Evolutionary conservation across 495 filamentous ascomycete genomes (phyloP), one percentile per base, ranked within the genome.

Genomic region (Neurospora tetraspora): DNA sequence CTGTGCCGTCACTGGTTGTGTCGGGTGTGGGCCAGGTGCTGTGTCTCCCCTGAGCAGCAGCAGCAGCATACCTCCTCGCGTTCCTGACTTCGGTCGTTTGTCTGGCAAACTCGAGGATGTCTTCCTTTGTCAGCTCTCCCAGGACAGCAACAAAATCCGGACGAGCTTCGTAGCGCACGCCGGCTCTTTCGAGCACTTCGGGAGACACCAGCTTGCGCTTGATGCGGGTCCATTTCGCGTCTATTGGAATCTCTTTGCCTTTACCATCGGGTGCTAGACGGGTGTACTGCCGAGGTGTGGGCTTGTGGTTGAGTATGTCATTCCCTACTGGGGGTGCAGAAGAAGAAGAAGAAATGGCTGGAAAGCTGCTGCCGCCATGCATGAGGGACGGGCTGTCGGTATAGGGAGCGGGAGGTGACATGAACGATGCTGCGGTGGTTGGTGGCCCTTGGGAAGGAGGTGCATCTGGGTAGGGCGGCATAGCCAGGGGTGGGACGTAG

Each of bases 201-300:
- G 90, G 89, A 20, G 90, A 91, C 37, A 93, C 88, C 0, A 91
- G 81, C 5, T 82, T 78, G 39, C 91, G 86, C 59, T 87, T 85
- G 74, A 93, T 91, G 78, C 88, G 90, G 20, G 91, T 93, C 91
- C 91, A 93, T 36, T 87, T 88, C 0, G 90, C 91, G 53, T 89
- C 86, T 5, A 87, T 81, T 1, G 90, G 89, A 39, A 93, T 92
- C 40, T 88, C 88, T 40, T 86, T 84, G 16, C 87, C 88, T 16
- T 81, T 78, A 42, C 83, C 81, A 71, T 89, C 88, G 1, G 86
- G 87, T 1, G 81, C 85, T 1, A 88, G 74, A 39, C 72, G 73
- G 70, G 74, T 79, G 68, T 68, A 72, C 68, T 74, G 75, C 11
- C 73, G 74, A 16, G 74, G 70, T 4, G 34, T 71, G 1, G 68